A percentile compares a stretch with the other conserved stretches of the same genome.
Conservation (phyloP, 805 yeast genomes). For the Cyberlindnera maritima region DNA sequence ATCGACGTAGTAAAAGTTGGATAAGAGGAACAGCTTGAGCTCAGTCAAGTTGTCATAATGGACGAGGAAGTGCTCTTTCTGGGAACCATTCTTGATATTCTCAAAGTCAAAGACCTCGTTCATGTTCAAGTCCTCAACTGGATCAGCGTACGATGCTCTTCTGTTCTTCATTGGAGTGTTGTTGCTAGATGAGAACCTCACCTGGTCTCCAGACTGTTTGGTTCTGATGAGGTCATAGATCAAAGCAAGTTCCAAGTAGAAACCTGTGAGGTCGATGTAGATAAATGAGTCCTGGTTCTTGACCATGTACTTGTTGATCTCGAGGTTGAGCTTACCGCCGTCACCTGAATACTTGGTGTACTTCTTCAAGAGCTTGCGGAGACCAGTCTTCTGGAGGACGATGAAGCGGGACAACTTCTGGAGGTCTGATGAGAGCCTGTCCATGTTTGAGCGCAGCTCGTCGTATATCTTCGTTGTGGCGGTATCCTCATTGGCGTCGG, state of each 20-base stretch:
- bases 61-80: constrained; percentile 47
- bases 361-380: constrained; percentile 72
- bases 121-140: constrained; percentile 16
- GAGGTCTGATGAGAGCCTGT: constrained; percentile 46
- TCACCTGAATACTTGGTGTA: constrained; percentile 45
- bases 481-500: constrained; percentile 3
- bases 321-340: constrained; percentile 27
- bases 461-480: constrained; percentile 7
- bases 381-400: constrained; percentile 68
- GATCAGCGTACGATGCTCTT: constrained; percentile 17
- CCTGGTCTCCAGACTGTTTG: constrained; percentile 2
- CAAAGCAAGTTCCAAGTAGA: constrained; percentile 58
- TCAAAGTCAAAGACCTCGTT: constrained; percentile 36
- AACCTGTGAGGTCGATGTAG: constrained; percentile 54
- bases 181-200: not conserved
- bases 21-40: constrained; percentile 44
- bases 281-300: constrained; percentile 54
- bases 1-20: constrained; percentile 34
- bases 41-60: constrained; percentile 60
- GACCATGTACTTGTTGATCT: constrained; percentile 33
- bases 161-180: constrained; percentile 3
- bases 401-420: constrained; percentile 71
- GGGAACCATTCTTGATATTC: constrained; percentile 33
- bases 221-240: constrained; percentile 48
- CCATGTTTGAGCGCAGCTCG: constrained; percentile 36